A percentile compares a stretch with the other conserved stretches of the same genome.
Conservation (phyloP, 2,329 filamentous ascomycete species). For the Trichoderma afroharzianum region DNA sequence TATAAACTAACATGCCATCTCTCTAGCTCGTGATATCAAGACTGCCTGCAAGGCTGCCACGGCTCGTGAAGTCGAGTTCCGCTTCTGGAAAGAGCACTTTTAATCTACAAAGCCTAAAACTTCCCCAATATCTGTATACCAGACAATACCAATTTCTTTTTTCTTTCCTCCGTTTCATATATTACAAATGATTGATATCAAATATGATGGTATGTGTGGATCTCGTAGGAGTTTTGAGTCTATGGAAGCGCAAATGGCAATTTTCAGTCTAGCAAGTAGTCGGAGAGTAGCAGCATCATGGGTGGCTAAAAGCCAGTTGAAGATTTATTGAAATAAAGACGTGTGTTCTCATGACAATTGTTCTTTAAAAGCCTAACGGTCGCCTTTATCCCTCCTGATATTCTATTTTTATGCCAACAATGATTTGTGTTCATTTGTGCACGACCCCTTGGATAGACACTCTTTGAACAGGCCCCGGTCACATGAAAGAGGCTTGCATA, state of each 20-base stretch:
- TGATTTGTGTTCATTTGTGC: not conserved
- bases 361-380: not conserved
- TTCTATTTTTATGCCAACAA: not conserved
- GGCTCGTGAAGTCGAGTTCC: conserved; percentile 79
- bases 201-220: conserved; percentile 8
- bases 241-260: not conserved
- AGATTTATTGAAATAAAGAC: not conserved
- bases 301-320: not conserved
- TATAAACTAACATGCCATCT: conserved; percentile 30
- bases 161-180: not conserved
- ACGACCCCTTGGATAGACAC: not conserved
- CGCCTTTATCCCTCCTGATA: not conserved
- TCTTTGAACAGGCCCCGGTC: not conserved
- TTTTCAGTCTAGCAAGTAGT: not conserved
- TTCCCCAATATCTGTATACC: conserved; percentile 3
- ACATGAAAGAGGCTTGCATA: not conserved
- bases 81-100: conserved; percentile 98
- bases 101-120: conserved; percentile 32
- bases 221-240: not conserved
- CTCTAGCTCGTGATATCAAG: conserved; percentile 73
- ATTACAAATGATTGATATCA: conserved; percentile 6
- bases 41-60: conserved; percentile 72
- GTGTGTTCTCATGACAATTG: not conserved
- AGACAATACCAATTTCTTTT: conserved; percentile 9
- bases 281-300: not conserved